Base-by-base conservation (phyloP, 2,329 filamentous ascomycete species). In the Sclerotinia subarctica region DNA sequence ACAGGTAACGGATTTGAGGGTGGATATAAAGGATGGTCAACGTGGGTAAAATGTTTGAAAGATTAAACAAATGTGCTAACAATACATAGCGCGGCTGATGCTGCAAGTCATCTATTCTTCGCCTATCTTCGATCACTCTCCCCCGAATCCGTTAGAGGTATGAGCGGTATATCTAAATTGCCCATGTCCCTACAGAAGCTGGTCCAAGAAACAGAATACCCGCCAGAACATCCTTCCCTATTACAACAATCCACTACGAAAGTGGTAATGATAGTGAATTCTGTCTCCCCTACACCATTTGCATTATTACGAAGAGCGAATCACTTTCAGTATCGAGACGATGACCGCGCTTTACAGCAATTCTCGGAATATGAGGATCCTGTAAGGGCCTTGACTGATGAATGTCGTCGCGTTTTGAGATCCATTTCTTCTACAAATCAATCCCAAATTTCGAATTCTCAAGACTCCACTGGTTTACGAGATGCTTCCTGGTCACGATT, bases 401-500 rank as follows among this genome's bases (percentile, higher is more conserved):
- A 99, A 80, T 98, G 94, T 78, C 88, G 90, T 71, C 89, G 95
- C 79, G 95, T 99, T 59, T 84, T 99, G 68, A 90, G 90, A 77
- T 90, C 92, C 42, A 94, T 99, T 72, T 93, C 95, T 17, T 89
- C 91, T 0, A 89, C 91, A 57, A 98, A 98, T 73, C 92, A 97
- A 77, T 95, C 92, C 0, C 88, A 90, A 66, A 86, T 89, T 19
- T 90, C 89, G 5, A 89, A 84, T 76, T 83, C 86, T 21, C 89
- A 92, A 77, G 86, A 88, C 68, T 91, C 89, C 1, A 92, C 89
- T 5, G 88, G 90, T 69, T 80, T 93, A 67, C 86, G 87, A 47
- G 94, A 98, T 78, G 92, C 94, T 26, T 96, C 94, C 0, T 99
- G 95, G 95, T 98, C 95, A 21, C 88, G 93, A 63, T 99, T 99